Base-by-base conservation (phyloP, 1,284 basidiomycete species). In the Boletus sp. region DNA sequence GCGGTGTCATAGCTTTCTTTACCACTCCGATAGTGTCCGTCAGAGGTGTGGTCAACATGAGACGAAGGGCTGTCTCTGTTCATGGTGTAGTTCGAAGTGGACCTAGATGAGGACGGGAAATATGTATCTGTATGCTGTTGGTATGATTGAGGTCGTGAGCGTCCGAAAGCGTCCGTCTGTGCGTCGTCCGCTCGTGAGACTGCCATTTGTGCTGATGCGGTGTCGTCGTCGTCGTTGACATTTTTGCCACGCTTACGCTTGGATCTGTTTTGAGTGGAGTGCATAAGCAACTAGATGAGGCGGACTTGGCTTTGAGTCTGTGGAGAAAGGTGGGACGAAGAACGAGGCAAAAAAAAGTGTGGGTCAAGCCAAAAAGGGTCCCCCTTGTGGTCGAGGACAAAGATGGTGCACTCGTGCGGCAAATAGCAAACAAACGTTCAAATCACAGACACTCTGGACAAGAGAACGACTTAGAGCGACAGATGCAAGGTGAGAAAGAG, bases 21-120 rank as follows among this genome's bases (percentile, higher is more conserved):
- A 59, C 82, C 77, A 58, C 75, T 70, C 53, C 79, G 81, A 74
- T 78, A 75, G 71, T 85, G 82, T 25, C 71, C 70, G 65, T 85
- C 85, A 64, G 79, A 76, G 40, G 74, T 55, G 59, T 77, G 74
- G 64, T 83, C 82, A 67, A 78, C 80, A 64, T 81, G 81, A 64
- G 83, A 81, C 25, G 83, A 79, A 59, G 81, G 75, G 19, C 77
- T 74, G 58, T 85, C 85, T 68, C 81, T 79, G 69, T 73, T 81
- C 70, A 79, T 78, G 66, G 81, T 82, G 64, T 78, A 75, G 7
- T 56, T 48, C 21, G 79, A 71, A 21, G 40, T 61, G 4, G 79
- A 77, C 61, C 71, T 78, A 50, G 82, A 77, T 52, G 83, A 75
- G 37, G 81, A 75, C 21, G 76, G 68, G 67, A 81, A 79, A 71